Evolutionary conservation across 2,329 filamentous ascomycete genomes (phyloP).

Genomic region (Scedosporium apiospermum): DNA sequence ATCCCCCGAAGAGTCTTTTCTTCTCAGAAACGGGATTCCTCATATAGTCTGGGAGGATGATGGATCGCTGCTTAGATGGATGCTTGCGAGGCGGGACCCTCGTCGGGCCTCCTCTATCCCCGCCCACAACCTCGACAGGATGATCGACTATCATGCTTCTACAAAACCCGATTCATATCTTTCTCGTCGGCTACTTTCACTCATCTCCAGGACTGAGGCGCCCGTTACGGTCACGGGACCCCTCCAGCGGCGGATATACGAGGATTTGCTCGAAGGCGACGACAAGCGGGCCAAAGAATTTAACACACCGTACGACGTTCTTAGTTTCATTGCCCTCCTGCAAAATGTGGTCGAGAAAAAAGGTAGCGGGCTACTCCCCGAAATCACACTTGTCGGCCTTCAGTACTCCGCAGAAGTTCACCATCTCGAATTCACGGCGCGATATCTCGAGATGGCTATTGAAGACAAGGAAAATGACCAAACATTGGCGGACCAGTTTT

Average conservation of each 20-base stretch:
- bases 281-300: background rate
- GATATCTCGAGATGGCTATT: background rate
- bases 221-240: background rate
- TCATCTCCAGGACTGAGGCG: background rate
- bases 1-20: background rate
- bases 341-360: background rate
- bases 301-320: background rate
- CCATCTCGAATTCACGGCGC: background rate
- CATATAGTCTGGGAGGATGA: constrained; percentile 17
- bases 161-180: too few relatives aligned
- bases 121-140: background rate
- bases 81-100: constrained; percentile 11
- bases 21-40: constrained; percentile 21
- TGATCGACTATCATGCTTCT: too few relatives aligned
- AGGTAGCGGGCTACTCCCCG: background rate
- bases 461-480: background rate
- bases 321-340: background rate
- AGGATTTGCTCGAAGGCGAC: background rate
- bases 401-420: background rate
- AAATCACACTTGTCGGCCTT: background rate
- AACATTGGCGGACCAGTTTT: background rate
- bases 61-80: constrained; percentile 24
- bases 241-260: background rate
- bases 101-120: background rate
- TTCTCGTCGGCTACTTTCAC: background rate